Evolutionary conservation across 1,284 basidiomycete species (phyloP), one percentile per base, ranked within the genome.

Genomic region (Fomitopsis palustris): DNA sequence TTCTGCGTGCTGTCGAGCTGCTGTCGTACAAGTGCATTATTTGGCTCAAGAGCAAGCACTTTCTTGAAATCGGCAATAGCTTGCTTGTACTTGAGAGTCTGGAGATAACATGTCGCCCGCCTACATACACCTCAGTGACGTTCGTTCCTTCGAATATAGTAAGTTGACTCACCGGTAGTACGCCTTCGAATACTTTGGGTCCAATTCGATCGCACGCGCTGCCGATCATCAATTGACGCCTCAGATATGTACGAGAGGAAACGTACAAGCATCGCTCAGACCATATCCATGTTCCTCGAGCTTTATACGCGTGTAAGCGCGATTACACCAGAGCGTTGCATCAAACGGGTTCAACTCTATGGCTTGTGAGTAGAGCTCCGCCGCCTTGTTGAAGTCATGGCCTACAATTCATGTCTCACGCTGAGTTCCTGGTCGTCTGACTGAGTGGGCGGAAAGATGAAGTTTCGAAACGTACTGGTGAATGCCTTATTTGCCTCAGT

Each of bases 1-100:
- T 98, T 99, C 72, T 93, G 88, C 1, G 96, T 98, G 31, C 92
- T 87, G 31, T 88, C 84, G 62, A 98, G 77, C 74, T 98, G 95
- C 41, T 84, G 78, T 62, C 88, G 84, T 16, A 96, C 92, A 4
- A 85, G 77, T 31, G 86, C 85, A 73, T 99, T 99, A 41, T 84
- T 81, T 0, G 96, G 96, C 69, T 99, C 97, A 4, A 98, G 76
- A n/a, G 81, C 72, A 27, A 97, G 75, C 8, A 96, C 88, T 73
- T 88, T 92, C 75, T 89, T 93, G 74, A 97, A 91, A 75, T 98
- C 95, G 21, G 83, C 76, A 17, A 97, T 83, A 4, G 96, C 95
- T 52, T 86, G 76, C 64, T 92, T 92, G 47, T 91, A 91, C 69
- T 91, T 90, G 60, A 98, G 76, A 56, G 95, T 92, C 70, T 96